These are phyloP conservation scores for Ogataea pini DNA, from an alignment of 805 yeast genomes.

Conservation along the genomic window DNA sequence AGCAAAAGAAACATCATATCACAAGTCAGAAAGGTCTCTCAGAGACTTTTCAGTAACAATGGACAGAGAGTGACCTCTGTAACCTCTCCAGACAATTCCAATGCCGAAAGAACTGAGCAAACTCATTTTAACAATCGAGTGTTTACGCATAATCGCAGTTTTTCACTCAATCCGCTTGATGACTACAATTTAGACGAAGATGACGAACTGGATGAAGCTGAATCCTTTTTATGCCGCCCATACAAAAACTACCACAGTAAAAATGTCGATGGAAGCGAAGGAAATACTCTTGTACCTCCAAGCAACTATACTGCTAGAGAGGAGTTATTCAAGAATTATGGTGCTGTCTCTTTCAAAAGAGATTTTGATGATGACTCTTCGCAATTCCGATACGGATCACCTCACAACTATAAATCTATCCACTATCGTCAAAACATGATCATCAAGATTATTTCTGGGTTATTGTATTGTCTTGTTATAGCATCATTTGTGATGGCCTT, in stretches of 20 bases:
- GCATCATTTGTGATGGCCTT: conserved; percentile 11
- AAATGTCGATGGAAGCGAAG: neutral
- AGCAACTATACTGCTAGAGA: conserved; percentile 7
- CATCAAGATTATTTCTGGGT: conserved; percentile 18
- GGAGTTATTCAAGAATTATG: conserved; percentile 15
- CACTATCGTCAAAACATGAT: conserved; percentile 29
- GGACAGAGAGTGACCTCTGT: conserved; percentile 8
- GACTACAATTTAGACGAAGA: conserved; percentile 24
- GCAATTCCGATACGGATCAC: conserved; percentile 29
- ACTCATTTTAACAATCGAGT: neutral
- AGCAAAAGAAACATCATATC: conserved; percentile 26
- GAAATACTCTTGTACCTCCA: neutral
- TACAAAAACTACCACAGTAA: conserved; percentile 8
- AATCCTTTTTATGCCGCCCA: conserved; percentile 25
- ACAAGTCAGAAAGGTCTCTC: conserved; percentile 33
- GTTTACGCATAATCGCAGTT: conserved; percentile 5
- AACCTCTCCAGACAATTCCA: neutral
- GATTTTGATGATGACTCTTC: conserved; percentile 19
- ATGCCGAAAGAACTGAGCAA: neutral
- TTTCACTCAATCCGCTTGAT: conserved; percentile 20
- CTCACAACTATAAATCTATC: conserved; percentile 35
- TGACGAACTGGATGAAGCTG: conserved; percentile 28
- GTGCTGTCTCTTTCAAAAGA: conserved; percentile 16
- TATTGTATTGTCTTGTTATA: conserved; percentile 19
- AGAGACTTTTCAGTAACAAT: conserved; percentile 24